Base-by-base conservation (phyloP, 768 basidiomycete species). In the Agaricus bisporus region DNA sequence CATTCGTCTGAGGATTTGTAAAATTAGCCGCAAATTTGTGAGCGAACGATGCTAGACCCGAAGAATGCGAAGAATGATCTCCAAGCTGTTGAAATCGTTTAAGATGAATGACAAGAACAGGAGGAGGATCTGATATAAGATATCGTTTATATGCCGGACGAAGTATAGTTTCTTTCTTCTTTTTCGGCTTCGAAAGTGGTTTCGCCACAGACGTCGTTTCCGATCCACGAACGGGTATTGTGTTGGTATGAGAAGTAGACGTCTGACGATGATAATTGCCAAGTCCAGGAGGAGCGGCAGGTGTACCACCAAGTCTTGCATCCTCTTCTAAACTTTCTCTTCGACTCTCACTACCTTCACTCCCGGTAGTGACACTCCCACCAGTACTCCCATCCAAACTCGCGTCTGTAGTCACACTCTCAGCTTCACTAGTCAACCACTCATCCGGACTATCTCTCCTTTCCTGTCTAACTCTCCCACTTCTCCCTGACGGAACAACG, bases 111-210 rank as follows among this genome's bases (percentile, higher is more conserved):
- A 95, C 89, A 53, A 98, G 81, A 29, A 97, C 79, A 0, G 93
- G 91, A 0, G 95, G 95, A 1, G 88, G 85, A 0, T 76, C 77
- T 14, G 85, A 81, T 66, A 98, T 89, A 55, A 98, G 83, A 68
- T 97, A 98, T 11, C 95, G 88, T 69, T 98, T 98, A 72, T 91
- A 93, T 4, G 92, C 91, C 1, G 89, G 78, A 1, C 91, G 82
- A 70, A 88, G 77, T 44, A 95, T 75, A 47, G 83, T 84, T 32
- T 88, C 89, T 55, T 81, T 77, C 7, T 67, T 68, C 47, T 65
- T 68, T 7, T 64, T 56, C 8, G 63, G 56, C 49, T 69, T 68
- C 37, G 39, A 17, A 2, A 66, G 70, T 7, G 56, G 26, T 41
- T 59, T 64, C 2, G 55, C 11, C 5, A 42, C 20, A n/a, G 22